phyloP scores from a whole-genome alignment of 768 basidiomycete genomes.

The Cystobasidium onofrii region DNA sequence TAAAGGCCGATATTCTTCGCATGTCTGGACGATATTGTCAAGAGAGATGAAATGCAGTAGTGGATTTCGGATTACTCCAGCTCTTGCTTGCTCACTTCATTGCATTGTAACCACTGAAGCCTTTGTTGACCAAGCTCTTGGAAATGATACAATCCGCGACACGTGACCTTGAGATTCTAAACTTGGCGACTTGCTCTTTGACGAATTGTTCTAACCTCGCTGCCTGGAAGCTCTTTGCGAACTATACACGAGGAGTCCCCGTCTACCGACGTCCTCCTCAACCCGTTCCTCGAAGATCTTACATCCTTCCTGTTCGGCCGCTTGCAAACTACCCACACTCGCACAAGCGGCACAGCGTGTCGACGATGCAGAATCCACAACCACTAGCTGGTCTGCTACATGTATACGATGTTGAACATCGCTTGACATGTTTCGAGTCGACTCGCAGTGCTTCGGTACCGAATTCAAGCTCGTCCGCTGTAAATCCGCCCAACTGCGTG shows the following conservation, averaged over 20 bases:
- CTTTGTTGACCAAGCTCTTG: too few relatives aligned
- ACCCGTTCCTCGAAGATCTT: too few relatives aligned
- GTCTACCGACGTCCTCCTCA: too few relatives aligned
- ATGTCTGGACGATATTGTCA: not conserved
- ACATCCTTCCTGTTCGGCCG: too few relatives aligned
- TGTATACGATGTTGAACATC: constrained; percentile 1
- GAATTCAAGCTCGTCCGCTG: not conserved
- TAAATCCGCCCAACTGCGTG: not conserved
- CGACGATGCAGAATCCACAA: not conserved
- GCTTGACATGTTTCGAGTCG: constrained; percentile 21
- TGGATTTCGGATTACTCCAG: not conserved
- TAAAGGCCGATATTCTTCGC: not conserved
- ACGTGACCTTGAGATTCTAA: too few relatives aligned
- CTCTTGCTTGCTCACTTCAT: not conserved
- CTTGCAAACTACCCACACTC: too few relatives aligned
- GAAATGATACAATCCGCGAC: too few relatives aligned
- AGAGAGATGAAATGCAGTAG: not conserved
- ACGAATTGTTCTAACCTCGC: too few relatives aligned
- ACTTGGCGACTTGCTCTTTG: too few relatives aligned
- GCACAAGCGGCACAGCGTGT: not conserved
- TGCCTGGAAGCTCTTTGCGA: too few relatives aligned
- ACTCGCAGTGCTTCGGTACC: not conserved
- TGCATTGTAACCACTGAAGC: too few relatives aligned
- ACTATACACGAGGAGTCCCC: too few relatives aligned
- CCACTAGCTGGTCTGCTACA: constrained; percentile 3